Evolutionary conservation across 805 yeast species (phyloP).

Genomic region (Candida arabinofermentans): DNA sequence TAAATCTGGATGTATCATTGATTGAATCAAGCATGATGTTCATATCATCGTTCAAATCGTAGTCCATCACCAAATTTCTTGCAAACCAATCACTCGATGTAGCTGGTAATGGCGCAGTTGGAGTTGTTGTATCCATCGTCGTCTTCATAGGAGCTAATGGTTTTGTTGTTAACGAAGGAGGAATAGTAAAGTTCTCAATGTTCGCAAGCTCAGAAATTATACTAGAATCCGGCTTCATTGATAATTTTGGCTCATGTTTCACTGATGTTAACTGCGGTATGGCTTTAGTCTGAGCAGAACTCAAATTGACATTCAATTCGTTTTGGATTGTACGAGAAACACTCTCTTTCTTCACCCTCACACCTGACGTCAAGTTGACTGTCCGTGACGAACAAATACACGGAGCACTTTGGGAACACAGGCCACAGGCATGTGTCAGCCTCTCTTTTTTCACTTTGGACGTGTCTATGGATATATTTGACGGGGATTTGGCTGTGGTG

Average conservation of each 20-base stretch:
- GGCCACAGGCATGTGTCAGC: neutral
- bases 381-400: neutral
- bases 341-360: neutral
- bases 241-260: no score
- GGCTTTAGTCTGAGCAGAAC: neutral
- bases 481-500: conserved; percentile 1
- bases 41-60: conserved; percentile 9
- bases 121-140: neutral
- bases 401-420: conserved; percentile 3
- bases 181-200: neutral
- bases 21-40: neutral
- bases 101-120: neutral
- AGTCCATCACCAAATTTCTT: conserved; percentile 6
- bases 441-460: neutral
- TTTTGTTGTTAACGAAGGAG: neutral
- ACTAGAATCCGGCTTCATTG: neutral
- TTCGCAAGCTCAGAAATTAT: neutral
- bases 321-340: neutral
- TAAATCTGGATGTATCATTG: neutral
- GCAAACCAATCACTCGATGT: conserved; percentile 8
- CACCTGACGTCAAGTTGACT: neutral
- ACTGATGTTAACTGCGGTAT: no score
- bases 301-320: neutral
- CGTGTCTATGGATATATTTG: no score
- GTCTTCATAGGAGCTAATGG: neutral